A percentile compares a stretch with the other conserved stretches of the same genome.
phyloP scores from a whole-genome alignment of 2,329 filamentous ascomycete species.

The Paracoccidioides lutzii region DNA sequence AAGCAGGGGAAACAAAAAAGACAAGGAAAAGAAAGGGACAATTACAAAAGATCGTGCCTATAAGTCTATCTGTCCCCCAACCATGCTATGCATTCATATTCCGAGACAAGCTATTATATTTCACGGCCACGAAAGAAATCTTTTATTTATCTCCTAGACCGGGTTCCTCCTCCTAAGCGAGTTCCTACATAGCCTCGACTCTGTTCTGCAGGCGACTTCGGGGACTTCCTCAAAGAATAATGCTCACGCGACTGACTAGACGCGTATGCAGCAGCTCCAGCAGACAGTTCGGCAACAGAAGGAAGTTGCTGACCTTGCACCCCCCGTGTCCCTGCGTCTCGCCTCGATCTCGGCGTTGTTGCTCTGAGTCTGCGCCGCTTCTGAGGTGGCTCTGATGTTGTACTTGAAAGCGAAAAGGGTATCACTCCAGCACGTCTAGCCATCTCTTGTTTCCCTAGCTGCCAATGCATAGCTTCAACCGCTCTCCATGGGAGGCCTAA shows the following conservation, averaged over 20 bases:
- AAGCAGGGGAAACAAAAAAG: slow-evolving; percentile 12
- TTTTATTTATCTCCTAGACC: slow-evolving; percentile 19
- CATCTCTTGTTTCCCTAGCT: slow-evolving; percentile 88
- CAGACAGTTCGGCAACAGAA: slow-evolving; percentile 35
- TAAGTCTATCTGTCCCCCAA: slow-evolving; percentile 19
- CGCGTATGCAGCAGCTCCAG: slow-evolving; percentile 34
- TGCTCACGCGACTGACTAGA: slow-evolving; percentile 26
- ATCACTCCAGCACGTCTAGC: slow-evolving; percentile 55
- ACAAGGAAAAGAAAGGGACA: background rate
- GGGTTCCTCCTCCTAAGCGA: slow-evolving; percentile 21
- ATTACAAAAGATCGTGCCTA: background rate
- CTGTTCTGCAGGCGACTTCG: slow-evolving; percentile 19
- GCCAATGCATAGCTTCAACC: slow-evolving; percentile 97
- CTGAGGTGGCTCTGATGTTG: slow-evolving; percentile 38
- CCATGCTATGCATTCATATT: slow-evolving; percentile 26
- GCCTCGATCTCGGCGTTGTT: slow-evolving; percentile 27
- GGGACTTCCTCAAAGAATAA: slow-evolving; percentile 13
- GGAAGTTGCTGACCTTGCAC: slow-evolving; percentile 28
- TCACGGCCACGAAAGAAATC: background rate
- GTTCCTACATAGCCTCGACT: slow-evolving; percentile 18
- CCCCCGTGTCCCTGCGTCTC: slow-evolving; percentile 24
- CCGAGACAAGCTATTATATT: background rate
- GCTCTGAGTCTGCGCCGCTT: slow-evolving; percentile 27
- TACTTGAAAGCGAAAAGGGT: slow-evolving; percentile 60
- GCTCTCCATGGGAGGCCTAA: slow-evolving; percentile 92